Base-by-base conservation (phyloP, 2,329 filamentous ascomycete species). In the Gaeumannomyces tritici region DNA sequence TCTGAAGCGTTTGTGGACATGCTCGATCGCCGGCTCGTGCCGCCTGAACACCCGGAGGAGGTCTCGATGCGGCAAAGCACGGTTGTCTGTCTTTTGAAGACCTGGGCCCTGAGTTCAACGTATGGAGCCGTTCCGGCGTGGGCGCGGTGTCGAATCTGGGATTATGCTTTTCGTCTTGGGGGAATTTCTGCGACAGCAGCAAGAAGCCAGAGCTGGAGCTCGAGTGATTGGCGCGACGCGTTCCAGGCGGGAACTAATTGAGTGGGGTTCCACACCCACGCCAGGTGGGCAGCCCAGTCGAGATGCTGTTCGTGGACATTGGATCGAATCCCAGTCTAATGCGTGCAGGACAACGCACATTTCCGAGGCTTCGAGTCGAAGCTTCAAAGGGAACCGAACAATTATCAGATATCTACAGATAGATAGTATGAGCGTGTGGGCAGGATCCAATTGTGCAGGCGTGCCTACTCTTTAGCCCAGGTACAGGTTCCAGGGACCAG, bases 1-100 rank as follows among this genome's bases (percentile, higher is more conserved):
- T 71, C 69, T 51, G 64, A 64, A 21, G 29, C 54, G 29, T 62
- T 62, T 1, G 67, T 64, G 21, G 71, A 68, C 75, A 78, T 77
- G 28, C 9, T 60, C 8, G 28, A 21, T 4, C n/a, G 42, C 42
- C 42, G 21, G 42, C n/a, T 51, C 11, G 42, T 9, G 42, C 42
- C n/a, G 42, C n/a, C 18, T 21, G 11, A 24, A 13, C 42, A 51
- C 8, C 42, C n/a, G 1, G 7, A 24, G 42, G 7, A 51, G 42
- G 21, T 24, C n/a, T 51, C 42, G 42, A 8, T 11, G 42, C 4
- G 42, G 24, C 8, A 21, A 51, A 24, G n/a, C 42, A 9, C n/a
- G 21, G 7, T 8, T 21, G 21, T 7, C 24, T 4, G 21, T 21
- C 18, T n/a, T 8, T 9, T 13, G 18, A 24, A 51, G 24, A 8